These are phyloP conservation scores for Rubus idaeus DNA, from an alignment of 306 rosid genomes.

Conservation along the genomic window DNA sequence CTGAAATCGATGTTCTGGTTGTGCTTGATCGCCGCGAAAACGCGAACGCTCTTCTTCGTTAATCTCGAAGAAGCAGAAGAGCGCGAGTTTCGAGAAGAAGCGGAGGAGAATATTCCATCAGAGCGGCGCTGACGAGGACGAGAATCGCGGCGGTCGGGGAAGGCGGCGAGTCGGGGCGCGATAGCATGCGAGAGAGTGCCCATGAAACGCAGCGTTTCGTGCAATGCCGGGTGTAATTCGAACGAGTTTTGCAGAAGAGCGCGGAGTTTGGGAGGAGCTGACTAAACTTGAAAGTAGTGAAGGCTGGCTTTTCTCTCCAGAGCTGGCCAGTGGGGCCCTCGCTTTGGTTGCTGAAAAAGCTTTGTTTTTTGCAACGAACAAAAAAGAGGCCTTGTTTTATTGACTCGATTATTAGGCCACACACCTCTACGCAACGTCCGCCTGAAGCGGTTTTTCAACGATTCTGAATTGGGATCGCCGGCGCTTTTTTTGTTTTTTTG, in stretches of 20 bases:
- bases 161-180: slow-evolving; percentile 35
- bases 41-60: slow-evolving; percentile 6
- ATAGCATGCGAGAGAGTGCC: slow-evolving; percentile 59
- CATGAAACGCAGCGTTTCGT: slow-evolving; percentile 37
- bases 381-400: too few relatives aligned
- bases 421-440: too few relatives aligned
- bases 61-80: slow-evolving; percentile 10
- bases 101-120: slow-evolving; percentile 16
- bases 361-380: too few relatives aligned
- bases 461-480: too few relatives aligned
- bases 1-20: slow-evolving; percentile 54
- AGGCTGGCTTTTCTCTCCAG: too few relatives aligned
- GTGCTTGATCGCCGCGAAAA: slow-evolving; percentile 29
- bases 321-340: too few relatives aligned
- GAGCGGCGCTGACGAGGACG: slow-evolving; percentile 16
- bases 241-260: not conserved
- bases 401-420: too few relatives aligned
- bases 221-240: slow-evolving; percentile 13
- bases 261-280: not conserved
- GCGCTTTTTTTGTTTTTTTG: too few relatives aligned
- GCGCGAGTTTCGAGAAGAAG: not conserved
- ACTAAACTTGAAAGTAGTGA: too few relatives aligned
- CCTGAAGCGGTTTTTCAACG: too few relatives aligned
- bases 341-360: too few relatives aligned
- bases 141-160: slow-evolving; percentile 20